Base-by-base conservation (phyloP, 2,329 filamentous ascomycete species). In the Neonectria faginata region DNA sequence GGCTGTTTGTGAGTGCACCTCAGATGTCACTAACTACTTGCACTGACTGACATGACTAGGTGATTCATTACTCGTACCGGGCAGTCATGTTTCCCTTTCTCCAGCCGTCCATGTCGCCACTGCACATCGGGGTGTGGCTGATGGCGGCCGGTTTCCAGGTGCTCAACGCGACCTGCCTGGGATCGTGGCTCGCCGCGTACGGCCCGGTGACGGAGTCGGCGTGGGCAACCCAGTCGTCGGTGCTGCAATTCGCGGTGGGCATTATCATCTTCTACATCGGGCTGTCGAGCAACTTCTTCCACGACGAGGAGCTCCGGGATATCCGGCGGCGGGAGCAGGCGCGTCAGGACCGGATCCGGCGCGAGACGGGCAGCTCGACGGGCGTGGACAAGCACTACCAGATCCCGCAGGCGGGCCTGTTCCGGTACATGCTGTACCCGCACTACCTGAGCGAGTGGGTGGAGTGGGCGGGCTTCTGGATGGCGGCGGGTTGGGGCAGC, bases 381-480 rank as follows among this genome's bases (percentile, higher is more conserved):
- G 65, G 68, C 12, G 78, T 80, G 48, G 86, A 92, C 50, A 97
- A 96, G 81, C 88, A 97, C 66, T 98, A 98, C 78, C 89, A 92
- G 81, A 87, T 99, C 57, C 96, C 96, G 0, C 84, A 92, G 74
- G 91, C 91, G 55, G 94, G 94, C 0, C 80, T 97, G 54, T 99
- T 98, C 80, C 84, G 86, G 69, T 91, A 89, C 73, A 87, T 97
- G 75, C 85, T 98, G 64, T 97, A 91, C 78, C 94, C 96, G 70
- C 96, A 99, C 78, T 99, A 97, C 78, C 84, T 97, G n/a, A 92
- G 91, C 76, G 96, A 99, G 81, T 99, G 96, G 96, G 78, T 97
- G 57, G 96, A 99, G 84, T 99, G 96, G 96, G 79, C 86, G 3
- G 96, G 96, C 0, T 99, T 94, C 78, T 94, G 91, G 83, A 86